Conservation (phyloP, 2,329 filamentous ascomycete species). For the Penicillium sp. region DNA sequence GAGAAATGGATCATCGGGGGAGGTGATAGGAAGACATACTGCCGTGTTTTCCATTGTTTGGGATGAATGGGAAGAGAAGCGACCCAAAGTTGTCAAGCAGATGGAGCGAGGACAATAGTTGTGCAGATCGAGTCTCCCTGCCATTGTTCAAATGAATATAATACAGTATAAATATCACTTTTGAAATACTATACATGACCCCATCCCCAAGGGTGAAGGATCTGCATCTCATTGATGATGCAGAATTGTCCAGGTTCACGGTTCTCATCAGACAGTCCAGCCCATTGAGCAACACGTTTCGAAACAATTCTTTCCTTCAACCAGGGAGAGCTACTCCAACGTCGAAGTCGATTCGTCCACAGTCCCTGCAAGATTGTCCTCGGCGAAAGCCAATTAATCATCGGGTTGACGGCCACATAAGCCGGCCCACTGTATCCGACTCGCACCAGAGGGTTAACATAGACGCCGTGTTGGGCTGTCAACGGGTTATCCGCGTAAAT, state of each 20-base stretch:
- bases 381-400: slow-evolving; percentile 47
- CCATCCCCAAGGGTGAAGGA: slow-evolving; percentile 21
- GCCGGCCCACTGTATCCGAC: slow-evolving; percentile 36
- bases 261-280: slow-evolving; percentile 3
- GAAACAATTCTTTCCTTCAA: slow-evolving; percentile 29
- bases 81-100: neutral
- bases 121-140: neutral
- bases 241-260: slow-evolving; percentile 17
- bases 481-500: slow-evolving; percentile 42
- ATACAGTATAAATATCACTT: neutral
- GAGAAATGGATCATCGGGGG: neutral
- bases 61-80: neutral
- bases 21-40: neutral
- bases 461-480: slow-evolving; percentile 32
- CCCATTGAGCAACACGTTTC: slow-evolving; percentile 40
- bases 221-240: slow-evolving; percentile 26
- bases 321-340: slow-evolving; percentile 43
- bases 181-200: slow-evolving; percentile 13
- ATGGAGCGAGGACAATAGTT: neutral
- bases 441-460: slow-evolving; percentile 41
- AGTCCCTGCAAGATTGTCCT: slow-evolving; percentile 52
- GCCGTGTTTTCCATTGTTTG: neutral
- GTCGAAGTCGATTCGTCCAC: slow-evolving; percentile 58
- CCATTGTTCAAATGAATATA: neutral
- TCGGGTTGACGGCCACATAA: slow-evolving; percentile 24